Conservation (phyloP, 495 filamentous ascomycete species). For the Neurospora tetrasperma region DNA sequence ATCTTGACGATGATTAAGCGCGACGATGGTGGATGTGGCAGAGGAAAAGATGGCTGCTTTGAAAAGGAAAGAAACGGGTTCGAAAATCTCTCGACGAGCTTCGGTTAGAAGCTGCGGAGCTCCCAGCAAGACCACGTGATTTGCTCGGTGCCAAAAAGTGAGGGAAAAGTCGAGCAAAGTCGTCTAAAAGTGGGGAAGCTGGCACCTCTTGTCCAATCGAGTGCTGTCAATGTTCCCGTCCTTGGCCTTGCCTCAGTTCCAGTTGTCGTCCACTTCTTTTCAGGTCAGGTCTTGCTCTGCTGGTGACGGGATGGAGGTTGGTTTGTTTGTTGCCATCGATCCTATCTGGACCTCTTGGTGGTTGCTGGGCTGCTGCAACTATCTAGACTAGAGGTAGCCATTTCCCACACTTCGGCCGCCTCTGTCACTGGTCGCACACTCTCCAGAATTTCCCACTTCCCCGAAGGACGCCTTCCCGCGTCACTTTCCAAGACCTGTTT, state of each 20-base stretch:
- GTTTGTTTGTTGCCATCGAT: background rate
- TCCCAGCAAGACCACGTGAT: constrained; percentile 22
- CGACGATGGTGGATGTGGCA: constrained; percentile 30
- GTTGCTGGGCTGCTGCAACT: background rate
- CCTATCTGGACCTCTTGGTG: background rate
- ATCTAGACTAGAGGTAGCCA: background rate
- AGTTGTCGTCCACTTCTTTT: background rate
- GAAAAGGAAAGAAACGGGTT: constrained; percentile 27
- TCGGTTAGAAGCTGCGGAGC: constrained; percentile 30
- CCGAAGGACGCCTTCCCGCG: background rate
- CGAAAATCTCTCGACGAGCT: constrained; percentile 32
- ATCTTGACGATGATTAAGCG: constrained; percentile 55
- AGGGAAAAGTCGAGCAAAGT: background rate
- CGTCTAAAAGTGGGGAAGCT: background rate
- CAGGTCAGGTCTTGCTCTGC: background rate
- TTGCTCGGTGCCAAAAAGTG: background rate
- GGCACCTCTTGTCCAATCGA: background rate
- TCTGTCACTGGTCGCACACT: background rate
- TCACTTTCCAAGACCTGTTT: background rate
- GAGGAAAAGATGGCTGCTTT: constrained; percentile 32
- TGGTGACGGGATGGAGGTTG: background rate
- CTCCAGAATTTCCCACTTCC: background rate
- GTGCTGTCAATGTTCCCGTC: background rate
- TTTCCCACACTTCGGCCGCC: background rate
- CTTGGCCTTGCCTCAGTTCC: background rate